Evolutionary conservation across 225 moss, liverwort and hornwort species (phyloP).

Genomic region (Pseudisothecium myosuroides): DNA sequence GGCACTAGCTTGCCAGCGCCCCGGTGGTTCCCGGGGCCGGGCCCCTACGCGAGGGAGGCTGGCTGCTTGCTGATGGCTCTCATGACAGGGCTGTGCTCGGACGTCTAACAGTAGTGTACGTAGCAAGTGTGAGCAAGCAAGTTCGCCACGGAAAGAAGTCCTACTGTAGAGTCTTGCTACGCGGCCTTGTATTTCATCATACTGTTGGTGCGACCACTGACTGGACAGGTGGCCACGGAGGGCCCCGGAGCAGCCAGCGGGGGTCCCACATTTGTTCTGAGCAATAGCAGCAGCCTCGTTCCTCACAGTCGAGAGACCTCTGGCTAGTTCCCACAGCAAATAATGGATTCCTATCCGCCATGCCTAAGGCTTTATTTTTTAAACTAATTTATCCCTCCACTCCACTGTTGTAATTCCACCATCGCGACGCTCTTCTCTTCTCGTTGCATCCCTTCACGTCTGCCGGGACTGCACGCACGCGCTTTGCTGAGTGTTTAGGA

Average conservation of each 20-base stretch:
- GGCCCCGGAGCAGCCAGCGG: neutral
- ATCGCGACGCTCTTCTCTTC: neutral
- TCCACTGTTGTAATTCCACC: neutral
- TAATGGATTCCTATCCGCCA: conserved; percentile 54
- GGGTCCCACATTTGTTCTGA: conserved; percentile 1
- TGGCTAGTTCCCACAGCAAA: conserved; percentile 41
- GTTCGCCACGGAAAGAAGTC: neutral
- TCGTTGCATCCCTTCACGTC: neutral
- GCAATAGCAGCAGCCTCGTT: conserved; percentile 1
- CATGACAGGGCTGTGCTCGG: neutral
- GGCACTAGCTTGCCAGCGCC: neutral
- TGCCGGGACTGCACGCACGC: neutral
- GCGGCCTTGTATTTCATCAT: conserved; percentile 6
- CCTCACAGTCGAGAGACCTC: conserved; percentile 25
- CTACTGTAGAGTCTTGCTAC: neutral
- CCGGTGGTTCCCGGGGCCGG: neutral
- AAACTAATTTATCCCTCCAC: conserved; percentile 2
- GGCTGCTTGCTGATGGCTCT: neutral
- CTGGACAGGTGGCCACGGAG: neutral
- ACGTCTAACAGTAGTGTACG: neutral
- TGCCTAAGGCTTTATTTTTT: conserved; percentile 50
- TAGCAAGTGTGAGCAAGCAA: neutral
- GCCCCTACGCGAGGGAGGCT: neutral
- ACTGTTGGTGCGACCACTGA: neutral
- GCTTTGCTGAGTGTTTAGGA: neutral